Conservation (phyloP, 2,329 filamentous ascomycete genomes). For the Penicillium thymicola region DNA sequence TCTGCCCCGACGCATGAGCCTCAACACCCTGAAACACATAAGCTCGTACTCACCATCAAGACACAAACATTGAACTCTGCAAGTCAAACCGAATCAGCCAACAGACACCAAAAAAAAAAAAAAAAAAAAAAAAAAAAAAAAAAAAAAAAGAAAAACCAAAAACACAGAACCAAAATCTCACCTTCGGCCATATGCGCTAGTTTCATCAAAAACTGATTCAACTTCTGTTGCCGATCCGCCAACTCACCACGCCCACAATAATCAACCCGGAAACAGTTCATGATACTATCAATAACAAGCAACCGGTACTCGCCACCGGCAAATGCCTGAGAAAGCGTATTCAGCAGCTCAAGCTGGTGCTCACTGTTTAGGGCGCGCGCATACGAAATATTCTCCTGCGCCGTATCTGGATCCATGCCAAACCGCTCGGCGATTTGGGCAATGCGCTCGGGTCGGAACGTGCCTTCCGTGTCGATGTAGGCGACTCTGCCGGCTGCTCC, state of each 20-base stretch:
- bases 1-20: conserved; percentile 40
- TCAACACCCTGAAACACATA: neutral
- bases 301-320: conserved; percentile 62
- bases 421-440: conserved; percentile 65
- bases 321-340: conserved; percentile 60
- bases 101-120: neutral
- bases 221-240: conserved; percentile 65
- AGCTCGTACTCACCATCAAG: conserved; percentile 50
- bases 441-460: conserved; percentile 66
- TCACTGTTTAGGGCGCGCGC: conserved; percentile 65
- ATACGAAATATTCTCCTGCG: conserved; percentile 66
- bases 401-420: conserved; percentile 56
- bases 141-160: neutral
- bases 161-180: conserved; percentile 22
- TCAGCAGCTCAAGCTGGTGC: conserved; percentile 62
- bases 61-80: conserved; percentile 65
- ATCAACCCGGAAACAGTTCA: conserved; percentile 67
- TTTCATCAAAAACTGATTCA: conserved; percentile 63
- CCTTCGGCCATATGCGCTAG: conserved; percentile 64
- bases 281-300: conserved; percentile 67
- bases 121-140: neutral
- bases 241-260: conserved; percentile 65
- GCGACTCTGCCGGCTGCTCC: conserved; percentile 67
- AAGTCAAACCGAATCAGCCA: conserved; percentile 7
- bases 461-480: conserved; percentile 66